These are phyloP conservation scores for Candida ulmi DNA, from an alignment of 805 yeast species.

Conservation along the genomic window DNA sequence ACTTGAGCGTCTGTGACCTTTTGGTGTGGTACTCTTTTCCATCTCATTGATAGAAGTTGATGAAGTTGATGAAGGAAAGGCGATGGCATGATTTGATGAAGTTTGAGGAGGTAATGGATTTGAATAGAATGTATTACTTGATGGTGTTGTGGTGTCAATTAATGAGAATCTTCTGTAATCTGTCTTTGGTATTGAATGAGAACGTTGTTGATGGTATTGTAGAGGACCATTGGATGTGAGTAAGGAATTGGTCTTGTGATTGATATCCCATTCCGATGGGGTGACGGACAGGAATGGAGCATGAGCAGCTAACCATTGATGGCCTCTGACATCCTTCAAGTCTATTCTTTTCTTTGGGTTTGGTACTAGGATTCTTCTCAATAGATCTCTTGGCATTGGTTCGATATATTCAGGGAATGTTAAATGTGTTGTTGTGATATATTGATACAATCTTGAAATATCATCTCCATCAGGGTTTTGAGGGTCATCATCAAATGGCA, in stretches of 20 bases:
- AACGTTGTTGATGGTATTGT: slow-evolving; percentile 29
- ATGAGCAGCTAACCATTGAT: slow-evolving; percentile 87
- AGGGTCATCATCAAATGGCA: slow-evolving; percentile 97
- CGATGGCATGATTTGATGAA: slow-evolving; percentile 55
- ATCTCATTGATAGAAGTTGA: slow-evolving; percentile 23
- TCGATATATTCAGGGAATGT: slow-evolving; percentile 93
- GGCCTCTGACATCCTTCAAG: slow-evolving; percentile 66
- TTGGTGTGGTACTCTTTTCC: slow-evolving; percentile 13
- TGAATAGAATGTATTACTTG: slow-evolving; percentile 36
- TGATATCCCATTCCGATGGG: slow-evolving; percentile 84
- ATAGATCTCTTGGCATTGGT: slow-evolving; percentile 85
- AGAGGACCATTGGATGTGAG: slow-evolving; percentile 9
- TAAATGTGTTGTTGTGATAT: slow-evolving; percentile 84
- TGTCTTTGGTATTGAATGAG: slow-evolving; percentile 7
- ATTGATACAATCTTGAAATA: slow-evolving; percentile 83
- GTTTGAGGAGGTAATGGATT: slow-evolving; percentile 66
- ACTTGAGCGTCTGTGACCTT: slow-evolving; percentile 31
- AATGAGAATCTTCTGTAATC: slow-evolving; percentile 34
- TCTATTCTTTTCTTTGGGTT: slow-evolving; percentile 75
- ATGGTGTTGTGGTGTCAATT: slow-evolving; percentile 35
- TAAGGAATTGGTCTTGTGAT: slow-evolving; percentile 31
- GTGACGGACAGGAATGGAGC: slow-evolving; percentile 75
- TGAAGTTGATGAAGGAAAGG: slow-evolving; percentile 35
- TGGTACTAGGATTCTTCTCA: slow-evolving; percentile 78
- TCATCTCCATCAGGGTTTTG: slow-evolving; percentile 95